phyloP scores from a whole-genome alignment of 306 rosid genomes.

The Canavalia gladiata region DNA sequence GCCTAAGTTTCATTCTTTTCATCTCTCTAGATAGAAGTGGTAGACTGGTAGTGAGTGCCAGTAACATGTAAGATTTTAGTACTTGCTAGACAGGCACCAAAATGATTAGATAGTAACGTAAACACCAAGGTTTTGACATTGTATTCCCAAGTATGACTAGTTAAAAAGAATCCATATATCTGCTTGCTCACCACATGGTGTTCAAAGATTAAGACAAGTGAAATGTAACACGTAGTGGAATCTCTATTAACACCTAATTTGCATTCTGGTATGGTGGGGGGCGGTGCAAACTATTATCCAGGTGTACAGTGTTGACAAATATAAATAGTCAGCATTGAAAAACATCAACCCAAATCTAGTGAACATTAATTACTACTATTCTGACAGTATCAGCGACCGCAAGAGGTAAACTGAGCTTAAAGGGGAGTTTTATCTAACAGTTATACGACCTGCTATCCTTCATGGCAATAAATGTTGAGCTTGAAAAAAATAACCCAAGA shows the following conservation, averaged over 20 bases:
- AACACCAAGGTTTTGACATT: constrained; percentile 34
- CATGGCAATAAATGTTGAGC: too few relatives aligned
- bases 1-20: constrained; percentile 1
- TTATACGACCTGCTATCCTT: too few relatives aligned
- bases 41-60: background rate
- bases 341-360: constrained; percentile 15
- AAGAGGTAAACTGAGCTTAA: too few relatives aligned
- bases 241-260: constrained; percentile 26
- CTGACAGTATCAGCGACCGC: too few relatives aligned
- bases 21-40: background rate
- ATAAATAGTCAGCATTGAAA: background rate
- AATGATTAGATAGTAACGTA: constrained; percentile 22
- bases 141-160: constrained; percentile 28
- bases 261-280: background rate
- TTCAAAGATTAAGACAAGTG: constrained; percentile 11
- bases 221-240: constrained; percentile 33
- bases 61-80: constrained; percentile 28
- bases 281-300: constrained; percentile 24
- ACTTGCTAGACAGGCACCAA: constrained; percentile 8
- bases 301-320: constrained; percentile 8
- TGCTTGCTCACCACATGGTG: background rate
- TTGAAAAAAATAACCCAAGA: too few relatives aligned
- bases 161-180: constrained; percentile 10
- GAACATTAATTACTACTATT: constrained; percentile 7
- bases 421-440: too few relatives aligned